phyloP scores from a whole-genome alignment of 192 early-diverging fungal species.

The Coemansia sp. region DNA sequence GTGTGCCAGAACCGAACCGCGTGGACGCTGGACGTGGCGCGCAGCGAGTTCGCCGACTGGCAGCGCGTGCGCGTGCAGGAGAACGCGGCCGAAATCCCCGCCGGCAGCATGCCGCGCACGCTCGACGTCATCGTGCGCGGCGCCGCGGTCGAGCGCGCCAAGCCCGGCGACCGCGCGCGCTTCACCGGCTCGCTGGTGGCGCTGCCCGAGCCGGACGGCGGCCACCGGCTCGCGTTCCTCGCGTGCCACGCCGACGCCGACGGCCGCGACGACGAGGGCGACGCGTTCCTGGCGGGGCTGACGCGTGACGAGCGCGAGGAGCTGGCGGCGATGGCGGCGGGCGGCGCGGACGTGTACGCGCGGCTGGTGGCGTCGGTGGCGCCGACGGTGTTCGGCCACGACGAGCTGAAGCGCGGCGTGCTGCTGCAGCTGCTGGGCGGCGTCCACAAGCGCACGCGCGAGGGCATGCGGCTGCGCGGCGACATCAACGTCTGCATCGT shows the following conservation, averaged over 20 bases:
- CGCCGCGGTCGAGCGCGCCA: slow-evolving; percentile 90
- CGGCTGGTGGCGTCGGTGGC: slow-evolving; percentile 82
- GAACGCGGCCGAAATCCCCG: slow-evolving; percentile 92
- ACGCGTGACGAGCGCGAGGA: slow-evolving; percentile 74
- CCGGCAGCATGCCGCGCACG: slow-evolving; percentile 94
- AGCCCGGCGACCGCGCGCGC: slow-evolving; percentile 90
- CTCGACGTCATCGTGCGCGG: slow-evolving; percentile 93
- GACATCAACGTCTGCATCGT: slow-evolving; percentile 98
- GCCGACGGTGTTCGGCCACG: slow-evolving; percentile 90
- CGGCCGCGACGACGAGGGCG: slow-evolving; percentile 58
- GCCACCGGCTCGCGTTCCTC: slow-evolving; percentile 89
- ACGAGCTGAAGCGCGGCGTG: slow-evolving; percentile 93
- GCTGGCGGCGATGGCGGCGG: slow-evolving; percentile 64
- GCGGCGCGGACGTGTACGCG: slow-evolving; percentile 65
- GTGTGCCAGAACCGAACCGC: slow-evolving; percentile 76
- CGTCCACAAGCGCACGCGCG: slow-evolving; percentile 88
- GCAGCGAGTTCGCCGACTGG: slow-evolving; percentile 94
- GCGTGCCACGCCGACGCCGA: slow-evolving; percentile 64
- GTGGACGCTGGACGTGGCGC: slow-evolving; percentile 80
- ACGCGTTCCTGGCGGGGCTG: slow-evolving; percentile 62
- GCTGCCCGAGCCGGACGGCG: slow-evolving; percentile 85
- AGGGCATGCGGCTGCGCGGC: slow-evolving; percentile 92
- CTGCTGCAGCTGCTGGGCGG: slow-evolving; percentile 93
- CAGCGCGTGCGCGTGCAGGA: slow-evolving; percentile 96
- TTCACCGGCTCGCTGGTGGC: slow-evolving; percentile 90